A percentile compares a stretch with the other conserved stretches of the same genome.
phyloP scores from a whole-genome alignment of 371 early-diverging fungal genomes.

The Mortierella sp. region DNA sequence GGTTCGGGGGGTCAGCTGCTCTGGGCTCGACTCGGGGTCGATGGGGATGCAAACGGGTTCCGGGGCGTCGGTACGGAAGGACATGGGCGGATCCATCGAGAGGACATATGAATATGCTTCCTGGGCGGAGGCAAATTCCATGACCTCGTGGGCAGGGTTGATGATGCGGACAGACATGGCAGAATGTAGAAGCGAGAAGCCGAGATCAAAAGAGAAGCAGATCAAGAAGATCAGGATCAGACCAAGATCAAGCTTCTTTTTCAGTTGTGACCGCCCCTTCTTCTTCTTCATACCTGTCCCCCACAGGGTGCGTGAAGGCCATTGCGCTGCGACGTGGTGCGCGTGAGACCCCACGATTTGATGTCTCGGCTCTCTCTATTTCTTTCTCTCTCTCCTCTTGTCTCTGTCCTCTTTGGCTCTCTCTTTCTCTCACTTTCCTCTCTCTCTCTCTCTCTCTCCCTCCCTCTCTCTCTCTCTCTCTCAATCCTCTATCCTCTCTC shows the following conservation, averaged over 20 bases:
- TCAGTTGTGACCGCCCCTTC: no score
- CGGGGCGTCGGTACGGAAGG: constrained; percentile 49
- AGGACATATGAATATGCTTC: constrained; percentile 51
- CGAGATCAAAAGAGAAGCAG: no score
- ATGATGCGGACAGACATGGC: constrained; percentile 43
- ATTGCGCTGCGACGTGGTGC: no score
- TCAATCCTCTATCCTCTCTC: background rate
- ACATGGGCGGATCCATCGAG: constrained; percentile 47
- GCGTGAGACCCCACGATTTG: no score
- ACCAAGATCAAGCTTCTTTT: no score
- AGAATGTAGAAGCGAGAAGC: background rate
- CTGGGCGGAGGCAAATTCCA: constrained; percentile 42
- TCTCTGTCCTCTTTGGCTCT: background rate
- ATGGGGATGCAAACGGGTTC: constrained; percentile 46
- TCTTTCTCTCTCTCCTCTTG: no score
- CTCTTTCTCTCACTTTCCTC: background rate
- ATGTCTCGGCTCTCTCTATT: no score
- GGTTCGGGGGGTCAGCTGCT: constrained; percentile 34
- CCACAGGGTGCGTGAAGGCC: no score
- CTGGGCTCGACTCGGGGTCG: constrained; percentile 46
- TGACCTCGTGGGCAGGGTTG: constrained; percentile 44
- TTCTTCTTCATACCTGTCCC: no score
- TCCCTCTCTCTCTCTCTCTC: background rate
- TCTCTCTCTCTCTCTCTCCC: background rate
- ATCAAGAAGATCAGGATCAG: no score